Base-by-base conservation (phyloP, 306 rosid genomes). In the Castanospermum australe region DNA sequence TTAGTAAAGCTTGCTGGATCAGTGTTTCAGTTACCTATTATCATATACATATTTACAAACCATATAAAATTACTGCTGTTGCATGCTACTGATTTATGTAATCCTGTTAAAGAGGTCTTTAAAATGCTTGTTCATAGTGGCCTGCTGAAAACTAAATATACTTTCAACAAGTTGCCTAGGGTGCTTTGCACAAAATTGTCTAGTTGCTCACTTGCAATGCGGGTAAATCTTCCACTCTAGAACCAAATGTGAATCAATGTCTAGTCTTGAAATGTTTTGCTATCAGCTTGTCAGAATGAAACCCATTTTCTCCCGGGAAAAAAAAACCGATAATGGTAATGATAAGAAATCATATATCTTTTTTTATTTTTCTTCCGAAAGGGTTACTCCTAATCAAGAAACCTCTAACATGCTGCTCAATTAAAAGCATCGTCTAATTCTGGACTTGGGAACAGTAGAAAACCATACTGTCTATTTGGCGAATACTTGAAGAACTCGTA, bases 271-370 rank as follows among this genome's bases (percentile, higher is more conserved):
- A 57, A 39, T 74, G 41, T 51, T 72, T 47, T 65, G 18, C 39
- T 65, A 41, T 64, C 42, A 71, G 73, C 75, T 77, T 38, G 39
- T 38, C 45, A 18, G 47, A 47, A 18, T 45, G 28, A 56, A 54
- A 9, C 42, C 28, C 14, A 8, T 64, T 71, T 56, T 54, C 48
- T 13, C 5, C 7, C n/a, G 14, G 52, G 57, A 83, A 39, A 81
- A 52, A 65, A 55, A 84, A 64, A 25, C 14, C 39, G 48, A 55
- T 81, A 62, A n/a, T 33, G 12, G 36, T 35, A 56, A 50, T 41
- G 59, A 38, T 76, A 42, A 39, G 70, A 81, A 42, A 82, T 68
- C 51, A 73, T 66, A 50, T 71, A 71, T 74, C 22, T 67, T 67
- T 67, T 67, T 67, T 67, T 52, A 25, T 54, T 65, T 42, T 33